phyloP scores from a whole-genome alignment of 2,329 filamentous ascomycete species.

The Pezicula neosporulosa region DNA sequence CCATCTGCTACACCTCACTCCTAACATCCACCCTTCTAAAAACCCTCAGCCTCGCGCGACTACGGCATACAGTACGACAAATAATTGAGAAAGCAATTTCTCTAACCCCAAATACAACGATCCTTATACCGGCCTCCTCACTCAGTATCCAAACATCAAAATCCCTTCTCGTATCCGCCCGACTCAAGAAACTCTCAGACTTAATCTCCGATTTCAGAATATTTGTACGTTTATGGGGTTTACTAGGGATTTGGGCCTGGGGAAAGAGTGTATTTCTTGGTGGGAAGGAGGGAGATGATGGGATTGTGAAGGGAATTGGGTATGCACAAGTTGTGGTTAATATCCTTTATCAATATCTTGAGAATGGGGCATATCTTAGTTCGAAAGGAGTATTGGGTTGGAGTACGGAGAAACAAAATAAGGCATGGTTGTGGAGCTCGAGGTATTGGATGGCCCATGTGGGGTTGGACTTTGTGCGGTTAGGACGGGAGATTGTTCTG shows the following conservation, averaged over 20 bases:
- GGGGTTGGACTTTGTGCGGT: constrained; percentile 67
- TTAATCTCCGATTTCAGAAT: constrained; percentile 69
- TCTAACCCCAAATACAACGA: constrained; percentile 46
- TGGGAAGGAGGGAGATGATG: constrained; percentile 34
- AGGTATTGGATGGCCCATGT: constrained; percentile 81
- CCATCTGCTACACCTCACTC: constrained; percentile 64
- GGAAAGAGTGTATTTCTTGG: constrained; percentile 42
- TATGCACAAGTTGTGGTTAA: constrained; percentile 67
- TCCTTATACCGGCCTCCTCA: constrained; percentile 31
- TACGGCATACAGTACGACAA: constrained; percentile 48
- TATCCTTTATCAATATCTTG: constrained; percentile 70
- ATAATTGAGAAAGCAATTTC: constrained; percentile 50
- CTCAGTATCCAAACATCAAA: constrained; percentile 15
- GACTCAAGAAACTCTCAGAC: constrained; percentile 56
- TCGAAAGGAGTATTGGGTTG: constrained; percentile 67
- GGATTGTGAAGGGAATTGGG: constrained; percentile 47
- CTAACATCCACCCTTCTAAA: constrained; percentile 49
- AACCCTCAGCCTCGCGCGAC: constrained; percentile 51
- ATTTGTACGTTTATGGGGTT: constrained; percentile 72
- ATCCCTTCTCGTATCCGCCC: constrained; percentile 42
- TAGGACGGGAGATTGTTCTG: constrained; percentile 35
- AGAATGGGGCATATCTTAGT: constrained; percentile 79
- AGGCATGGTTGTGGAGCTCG: constrained; percentile 68
- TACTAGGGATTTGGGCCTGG: constrained; percentile 72
- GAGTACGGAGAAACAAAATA: constrained; percentile 51